A percentile compares a stretch with the other conserved stretches of the same genome.
These are phyloP conservation scores for Phytophthora citricola DNA, from an alignment of 352 stramenopile genomes.

Conservation along the genomic window DNA sequence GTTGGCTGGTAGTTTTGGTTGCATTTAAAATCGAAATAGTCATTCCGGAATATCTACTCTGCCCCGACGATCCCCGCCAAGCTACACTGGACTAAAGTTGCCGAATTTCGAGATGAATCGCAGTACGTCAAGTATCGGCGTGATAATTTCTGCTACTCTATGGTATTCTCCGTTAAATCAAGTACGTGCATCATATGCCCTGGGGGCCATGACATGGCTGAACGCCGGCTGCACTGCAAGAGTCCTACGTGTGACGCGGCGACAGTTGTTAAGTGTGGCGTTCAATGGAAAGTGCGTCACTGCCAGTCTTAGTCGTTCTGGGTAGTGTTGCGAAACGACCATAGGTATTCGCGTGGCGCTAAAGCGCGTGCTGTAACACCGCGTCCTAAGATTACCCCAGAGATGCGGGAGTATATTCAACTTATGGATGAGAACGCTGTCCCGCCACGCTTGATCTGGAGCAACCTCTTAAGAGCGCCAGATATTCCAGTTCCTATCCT, in stretches of 20 bases:
- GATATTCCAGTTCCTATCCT: not conserved
- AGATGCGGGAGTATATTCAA: conserved; percentile 9
- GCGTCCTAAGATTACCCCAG: conserved; percentile 4
- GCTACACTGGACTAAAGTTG: not conserved
- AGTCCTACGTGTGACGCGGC: not conserved
- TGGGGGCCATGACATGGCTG: conserved; percentile 8
- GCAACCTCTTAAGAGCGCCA: not conserved
- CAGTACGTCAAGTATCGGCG: conserved; percentile 6
- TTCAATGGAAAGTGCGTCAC: conserved; percentile 7
- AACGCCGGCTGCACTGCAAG: conserved; percentile 10
- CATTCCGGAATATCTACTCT: not conserved
- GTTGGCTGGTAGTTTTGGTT: no score
- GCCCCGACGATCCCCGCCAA: conserved; percentile 3
- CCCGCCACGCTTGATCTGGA: conserved; percentile 6
- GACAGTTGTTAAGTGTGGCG: not conserved
- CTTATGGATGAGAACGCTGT: conserved; percentile 16
- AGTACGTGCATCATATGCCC: conserved; percentile 7
- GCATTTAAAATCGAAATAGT: not conserved
- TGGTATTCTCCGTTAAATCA: not conserved
- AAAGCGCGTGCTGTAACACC: not conserved
- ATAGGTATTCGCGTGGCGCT: not conserved
- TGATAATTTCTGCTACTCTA: conserved; percentile 10
- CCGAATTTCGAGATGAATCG: conserved; percentile 1
- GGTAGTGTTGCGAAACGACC: not conserved
- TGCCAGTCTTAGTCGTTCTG: not conserved